These are phyloP conservation scores for Epichloe festucae DNA, from an alignment of 2,329 filamentous ascomycete species.

Conservation along the genomic window DNA sequence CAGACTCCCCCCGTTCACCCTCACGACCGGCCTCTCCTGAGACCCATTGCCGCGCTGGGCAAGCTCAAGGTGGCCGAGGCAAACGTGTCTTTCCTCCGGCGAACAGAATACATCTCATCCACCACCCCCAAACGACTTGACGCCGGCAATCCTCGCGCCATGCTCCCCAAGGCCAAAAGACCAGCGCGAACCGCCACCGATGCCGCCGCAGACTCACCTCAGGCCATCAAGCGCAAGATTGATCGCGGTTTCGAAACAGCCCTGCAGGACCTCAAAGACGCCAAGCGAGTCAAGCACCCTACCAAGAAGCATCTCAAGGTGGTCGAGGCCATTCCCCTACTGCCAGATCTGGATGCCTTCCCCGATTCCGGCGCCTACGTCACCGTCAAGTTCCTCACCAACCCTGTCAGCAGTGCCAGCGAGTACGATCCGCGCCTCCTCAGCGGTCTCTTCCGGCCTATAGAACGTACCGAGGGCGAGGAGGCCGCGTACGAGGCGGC, in stretches of 20 bases:
- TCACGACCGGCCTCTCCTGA: constrained; percentile 70
- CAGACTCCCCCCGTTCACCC: constrained; percentile 62
- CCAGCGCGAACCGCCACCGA: constrained; percentile 38
- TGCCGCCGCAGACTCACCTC: constrained; percentile 47
- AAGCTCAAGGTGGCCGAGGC: constrained; percentile 67
- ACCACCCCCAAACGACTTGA: constrained; percentile 36
- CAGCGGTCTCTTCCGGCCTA: constrained; percentile 47
- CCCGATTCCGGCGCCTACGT: constrained; percentile 58
- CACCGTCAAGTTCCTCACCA: constrained; percentile 55
- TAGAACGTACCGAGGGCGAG: constrained; percentile 41
- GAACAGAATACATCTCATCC: constrained; percentile 87
- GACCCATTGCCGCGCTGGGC: constrained; percentile 71
- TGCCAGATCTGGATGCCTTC: constrained; percentile 56
- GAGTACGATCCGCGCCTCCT: constrained; percentile 49
- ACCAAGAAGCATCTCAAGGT: constrained; percentile 44
- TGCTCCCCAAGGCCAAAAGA: constrained; percentile 21
- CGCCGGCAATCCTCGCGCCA: constrained; percentile 29
- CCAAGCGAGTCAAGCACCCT: constrained; percentile 42
- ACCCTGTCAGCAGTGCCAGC: constrained; percentile 40
- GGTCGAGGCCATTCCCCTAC: constrained; percentile 45
- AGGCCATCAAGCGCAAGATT: constrained; percentile 55
- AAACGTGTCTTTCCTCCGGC: constrained; percentile 82
- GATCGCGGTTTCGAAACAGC: constrained; percentile 47
- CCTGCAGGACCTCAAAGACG: constrained; percentile 39
- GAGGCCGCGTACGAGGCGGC: constrained; percentile 37